Evolutionary conservation across 768 basidiomycete species (phyloP), one percentile per base, ranked within the genome.

Genomic region (Candolleomyces aberdarensis): DNA sequence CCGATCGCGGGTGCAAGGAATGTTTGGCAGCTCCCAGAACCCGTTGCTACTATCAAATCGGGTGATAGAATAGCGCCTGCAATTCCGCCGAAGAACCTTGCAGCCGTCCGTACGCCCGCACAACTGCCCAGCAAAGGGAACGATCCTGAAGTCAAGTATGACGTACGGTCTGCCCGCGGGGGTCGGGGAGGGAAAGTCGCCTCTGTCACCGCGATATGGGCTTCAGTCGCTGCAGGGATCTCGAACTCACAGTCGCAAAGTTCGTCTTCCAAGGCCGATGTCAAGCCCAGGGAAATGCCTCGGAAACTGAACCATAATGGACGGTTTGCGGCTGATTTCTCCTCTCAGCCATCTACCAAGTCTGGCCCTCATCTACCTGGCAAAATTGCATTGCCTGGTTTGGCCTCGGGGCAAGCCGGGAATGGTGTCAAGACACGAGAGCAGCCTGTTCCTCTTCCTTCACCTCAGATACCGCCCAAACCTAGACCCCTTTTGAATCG

Each of bases 171-270:
- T 41, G 90, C 89, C 4, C 81, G 91, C 20, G 90, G 92, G 4
- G 91, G 92, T 2, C 76, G 81, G 47, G 91, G 92, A 2, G 92
- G 91, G 13, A 81, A 82, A 57, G 91, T 92, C 15, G 78, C 89
- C 3, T 78, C 89, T 4, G 88, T 91, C 0, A 85, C 88, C 0
- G 83, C 89, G 2, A 75, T 93, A 22, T 93, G 91, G 90, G 84
- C 88, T 3, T 75, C 84, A 40, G 83, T 79, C n/a, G 78, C 77
- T 7, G 64, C 71, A 14, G 59, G 62, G 1, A 63, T 56, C 56
- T 53, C 52, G 48, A 52, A 22, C 32, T 44, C 57, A 50, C 14
- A 32, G 32, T 47, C 46, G n/a, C 39, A 39, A 29, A n/a, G 39
- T 1, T 56, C 51, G 5, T 15, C 22, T 31, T 48, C 41, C 47